phyloP scores from a whole-genome alignment of 2,329 filamentous ascomycete species.

The Arthrobotrys sinensis region DNA sequence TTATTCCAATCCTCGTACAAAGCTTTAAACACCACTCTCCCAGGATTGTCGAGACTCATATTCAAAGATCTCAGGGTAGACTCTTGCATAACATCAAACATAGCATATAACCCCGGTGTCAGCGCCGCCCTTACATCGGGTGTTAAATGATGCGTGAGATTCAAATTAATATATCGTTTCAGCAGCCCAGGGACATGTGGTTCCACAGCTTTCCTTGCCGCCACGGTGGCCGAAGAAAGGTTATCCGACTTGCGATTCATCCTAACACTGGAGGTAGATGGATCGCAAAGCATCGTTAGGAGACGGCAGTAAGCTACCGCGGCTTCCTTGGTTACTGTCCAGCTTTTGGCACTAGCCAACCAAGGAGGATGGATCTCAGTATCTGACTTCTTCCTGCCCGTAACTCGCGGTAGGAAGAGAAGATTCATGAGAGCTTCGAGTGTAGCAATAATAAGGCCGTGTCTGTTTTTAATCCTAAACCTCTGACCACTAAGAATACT shows the following conservation, averaged over 20 bases:
- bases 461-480: constrained; percentile 48
- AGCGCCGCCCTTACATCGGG: constrained; percentile 43
- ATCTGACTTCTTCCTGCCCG: constrained; percentile 40
- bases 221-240: constrained; percentile 54
- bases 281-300: constrained; percentile 59
- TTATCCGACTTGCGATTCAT: constrained; percentile 40
- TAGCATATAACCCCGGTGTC: constrained; percentile 51
- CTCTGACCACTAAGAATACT: constrained; percentile 44
- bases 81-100: constrained; percentile 58
- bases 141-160: constrained; percentile 44
- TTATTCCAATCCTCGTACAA: constrained; percentile 59
- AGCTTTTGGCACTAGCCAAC: constrained; percentile 29
- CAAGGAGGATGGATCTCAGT: constrained; percentile 50
- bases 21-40: constrained; percentile 51
- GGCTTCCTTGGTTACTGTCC: constrained; percentile 40
- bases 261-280: constrained; percentile 55
- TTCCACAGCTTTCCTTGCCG: constrained; percentile 48
- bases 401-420: constrained; percentile 39
- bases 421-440: constrained; percentile 41
- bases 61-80: constrained; percentile 49
- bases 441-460: constrained; percentile 32
- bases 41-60: constrained; percentile 47
- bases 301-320: constrained; percentile 45
- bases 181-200: constrained; percentile 38
- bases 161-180: constrained; percentile 46